These are phyloP conservation scores for Omphalotus guepiniiformis DNA, from an alignment of 768 basidiomycete genomes.

Conservation along the genomic window DNA sequence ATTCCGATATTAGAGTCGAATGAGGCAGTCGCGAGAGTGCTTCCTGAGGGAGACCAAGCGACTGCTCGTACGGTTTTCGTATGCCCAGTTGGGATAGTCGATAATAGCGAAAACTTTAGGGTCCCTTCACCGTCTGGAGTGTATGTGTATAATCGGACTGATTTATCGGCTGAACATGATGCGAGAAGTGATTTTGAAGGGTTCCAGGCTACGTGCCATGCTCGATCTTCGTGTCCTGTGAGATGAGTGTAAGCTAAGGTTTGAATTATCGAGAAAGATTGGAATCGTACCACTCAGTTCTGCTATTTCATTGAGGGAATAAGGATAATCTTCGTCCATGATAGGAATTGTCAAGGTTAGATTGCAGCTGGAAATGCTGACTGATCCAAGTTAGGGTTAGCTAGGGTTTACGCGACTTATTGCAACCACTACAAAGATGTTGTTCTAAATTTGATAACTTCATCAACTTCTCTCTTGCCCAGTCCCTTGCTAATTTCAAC, in stretches of 20 bases:
- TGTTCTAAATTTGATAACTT: too few species aligned
- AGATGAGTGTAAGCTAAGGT: not conserved
- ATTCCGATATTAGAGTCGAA: conserved; percentile 92
- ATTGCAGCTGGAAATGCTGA: too few species aligned
- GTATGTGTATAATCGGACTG: conserved; percentile 83
- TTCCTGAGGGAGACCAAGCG: conserved; percentile 87
- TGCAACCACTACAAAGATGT: too few species aligned
- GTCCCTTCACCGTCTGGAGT: conserved; percentile 17
- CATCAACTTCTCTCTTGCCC: too few species aligned
- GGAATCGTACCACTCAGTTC: conserved; percentile 1
- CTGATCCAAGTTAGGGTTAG: too few species aligned
- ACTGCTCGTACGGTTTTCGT: conserved; percentile 81
- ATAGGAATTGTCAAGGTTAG: too few species aligned
- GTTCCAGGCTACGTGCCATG: conserved; percentile 91
- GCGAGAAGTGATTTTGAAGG: conserved; percentile 76
- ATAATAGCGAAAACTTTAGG: conserved; percentile 46
- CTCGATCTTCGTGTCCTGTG: conserved; percentile 75
- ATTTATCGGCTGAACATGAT: conserved; percentile 93
- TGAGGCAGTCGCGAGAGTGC: conserved; percentile 83
- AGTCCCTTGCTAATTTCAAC: too few species aligned
- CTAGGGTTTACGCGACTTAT: too few species aligned
- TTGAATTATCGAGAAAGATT: not conserved
- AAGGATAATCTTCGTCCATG: conserved; percentile 3
- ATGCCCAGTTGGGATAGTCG: conserved; percentile 80
- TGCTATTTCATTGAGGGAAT: not conserved